Base-by-base conservation (phyloP, 2,329 filamentous ascomycete species). In the Aspergillus pseudoglaucus region DNA sequence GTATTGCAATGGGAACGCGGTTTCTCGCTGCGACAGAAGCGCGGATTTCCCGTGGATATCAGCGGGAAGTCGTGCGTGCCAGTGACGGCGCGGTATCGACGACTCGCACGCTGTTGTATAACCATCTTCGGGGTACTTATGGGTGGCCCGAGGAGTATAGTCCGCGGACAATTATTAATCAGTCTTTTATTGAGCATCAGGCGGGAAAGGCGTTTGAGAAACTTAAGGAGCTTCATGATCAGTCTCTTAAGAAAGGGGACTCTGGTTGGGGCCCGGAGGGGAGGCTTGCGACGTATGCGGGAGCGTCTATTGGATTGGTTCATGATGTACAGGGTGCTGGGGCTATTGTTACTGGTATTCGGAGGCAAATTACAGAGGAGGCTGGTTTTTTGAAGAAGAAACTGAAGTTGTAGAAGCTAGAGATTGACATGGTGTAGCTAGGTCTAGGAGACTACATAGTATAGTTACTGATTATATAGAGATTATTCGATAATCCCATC, bases 1-100 rank as follows among this genome's bases (percentile, higher is more conserved):
- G 79, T 0, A 72, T 77, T 0, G 80, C 73, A 0, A 73, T 87
- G 71, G 84, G 84, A 0, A 87, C 84, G 1, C 73, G 81, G 12
- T 82, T 84, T 47, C 71, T 87, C 0, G 81, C 81, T 4, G 55
- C 70, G 0, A 61, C 55, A 0, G 79, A 82, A 57, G 73, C 77
- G 2, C 68, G 69, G 3, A 73, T 82, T 38, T 65, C 72, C 6
- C 63, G 61, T 20, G 79, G 78, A 0, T 82, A 82, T 56, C 71
- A 72, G 52, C 54, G 72, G 12, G 78, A 77, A 47, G 63, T 82
- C 3, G 46, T 82, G 2, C 61, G 70, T 8, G 75, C 76, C 0
- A 65, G 53, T 0, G 77, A 82, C 55, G 79, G 78, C 0, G 80
- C 77, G 0, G 64, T 68, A n/a, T 71, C 57, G 5, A 83, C 80